phyloP scores from a whole-genome alignment of 208 protist genomes.

The Leishmania turanica region DNA sequence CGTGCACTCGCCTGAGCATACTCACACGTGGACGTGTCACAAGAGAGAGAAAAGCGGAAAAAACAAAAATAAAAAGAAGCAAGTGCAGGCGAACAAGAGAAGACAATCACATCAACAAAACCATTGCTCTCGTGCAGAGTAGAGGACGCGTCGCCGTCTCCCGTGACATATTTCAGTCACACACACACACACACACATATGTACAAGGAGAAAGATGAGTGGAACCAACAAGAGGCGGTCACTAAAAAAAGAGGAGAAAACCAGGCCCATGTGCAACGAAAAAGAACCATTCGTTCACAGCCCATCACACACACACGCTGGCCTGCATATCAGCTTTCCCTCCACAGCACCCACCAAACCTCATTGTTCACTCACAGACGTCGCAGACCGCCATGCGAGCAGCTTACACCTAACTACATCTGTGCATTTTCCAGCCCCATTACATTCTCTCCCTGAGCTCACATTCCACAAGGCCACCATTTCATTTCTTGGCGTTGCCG shows the following conservation, averaged over 20 bases:
- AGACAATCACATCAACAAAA: too few species aligned
- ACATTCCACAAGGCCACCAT: neutral
- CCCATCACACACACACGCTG: neutral
- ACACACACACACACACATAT: neutral
- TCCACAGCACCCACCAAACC: neutral
- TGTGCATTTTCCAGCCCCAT: neutral
- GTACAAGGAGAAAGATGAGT: too few species aligned
- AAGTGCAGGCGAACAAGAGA: neutral
- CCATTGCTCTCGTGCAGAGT: neutral
- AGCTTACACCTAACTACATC: neutral
- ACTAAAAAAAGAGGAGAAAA: neutral
- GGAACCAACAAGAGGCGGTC: neutral
- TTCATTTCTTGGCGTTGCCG: constrained; percentile 31
- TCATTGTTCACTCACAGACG: neutral
- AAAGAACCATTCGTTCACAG: neutral
- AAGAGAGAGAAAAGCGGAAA: too few species aligned
- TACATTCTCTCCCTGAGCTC: neutral
- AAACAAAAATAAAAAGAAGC: neutral
- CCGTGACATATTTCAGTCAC: neutral
- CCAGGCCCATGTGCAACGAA: neutral
- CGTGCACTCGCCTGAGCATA: too few species aligned
- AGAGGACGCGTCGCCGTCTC: neutral
- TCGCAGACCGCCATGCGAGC: neutral
- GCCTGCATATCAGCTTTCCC: neutral
- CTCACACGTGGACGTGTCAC: too few species aligned